These are phyloP conservation scores for Diaporthe capsici DNA, from an alignment of 2,329 filamentous ascomycete species.

Conservation along the genomic window DNA sequence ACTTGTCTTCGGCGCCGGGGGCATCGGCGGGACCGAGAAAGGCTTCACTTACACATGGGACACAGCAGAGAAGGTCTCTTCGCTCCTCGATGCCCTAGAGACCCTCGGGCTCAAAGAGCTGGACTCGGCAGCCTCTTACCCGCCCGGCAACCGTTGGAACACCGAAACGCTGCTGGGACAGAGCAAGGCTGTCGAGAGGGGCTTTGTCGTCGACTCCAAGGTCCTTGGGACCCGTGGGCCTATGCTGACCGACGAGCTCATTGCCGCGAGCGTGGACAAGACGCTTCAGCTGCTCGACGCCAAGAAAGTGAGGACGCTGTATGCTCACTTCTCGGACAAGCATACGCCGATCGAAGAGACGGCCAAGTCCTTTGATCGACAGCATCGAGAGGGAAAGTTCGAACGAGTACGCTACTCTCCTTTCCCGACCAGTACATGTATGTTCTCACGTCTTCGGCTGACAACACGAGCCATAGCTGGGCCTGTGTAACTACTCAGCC, in stretches of 20 bases:
- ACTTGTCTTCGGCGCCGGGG: conserved; percentile 44
- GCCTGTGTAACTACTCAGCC: conserved; percentile 56
- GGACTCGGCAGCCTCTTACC: conserved; percentile 45
- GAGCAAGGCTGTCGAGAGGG: background rate
- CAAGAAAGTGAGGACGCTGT: conserved; percentile 9
- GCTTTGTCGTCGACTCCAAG: conserved; percentile 54
- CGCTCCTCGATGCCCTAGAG: conserved; percentile 41
- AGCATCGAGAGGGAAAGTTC: conserved; percentile 56
- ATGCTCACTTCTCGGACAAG: conserved; percentile 13
- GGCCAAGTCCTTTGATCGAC: conserved; percentile 52
- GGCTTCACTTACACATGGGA: conserved; percentile 44
- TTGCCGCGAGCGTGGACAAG: conserved; percentile 49
- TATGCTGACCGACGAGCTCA: conserved; percentile 47
- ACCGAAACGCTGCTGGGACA: conserved; percentile 44
- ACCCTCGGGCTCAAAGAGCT: conserved; percentile 42
- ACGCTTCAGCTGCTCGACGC: conserved; percentile 50
- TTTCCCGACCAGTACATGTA: background rate
- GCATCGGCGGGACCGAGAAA: conserved; percentile 43
- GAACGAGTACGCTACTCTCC: conserved; percentile 38
- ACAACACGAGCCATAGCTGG: conserved; percentile 47
- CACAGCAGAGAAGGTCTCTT: conserved; percentile 44
- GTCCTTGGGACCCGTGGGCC: conserved; percentile 46
- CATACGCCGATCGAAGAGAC: conserved; percentile 56
- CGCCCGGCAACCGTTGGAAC: conserved; percentile 43
- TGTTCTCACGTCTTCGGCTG: background rate